These are phyloP conservation scores for Teunomyces lycoperdinae DNA, from an alignment of 805 yeast species.

Conservation along the genomic window DNA sequence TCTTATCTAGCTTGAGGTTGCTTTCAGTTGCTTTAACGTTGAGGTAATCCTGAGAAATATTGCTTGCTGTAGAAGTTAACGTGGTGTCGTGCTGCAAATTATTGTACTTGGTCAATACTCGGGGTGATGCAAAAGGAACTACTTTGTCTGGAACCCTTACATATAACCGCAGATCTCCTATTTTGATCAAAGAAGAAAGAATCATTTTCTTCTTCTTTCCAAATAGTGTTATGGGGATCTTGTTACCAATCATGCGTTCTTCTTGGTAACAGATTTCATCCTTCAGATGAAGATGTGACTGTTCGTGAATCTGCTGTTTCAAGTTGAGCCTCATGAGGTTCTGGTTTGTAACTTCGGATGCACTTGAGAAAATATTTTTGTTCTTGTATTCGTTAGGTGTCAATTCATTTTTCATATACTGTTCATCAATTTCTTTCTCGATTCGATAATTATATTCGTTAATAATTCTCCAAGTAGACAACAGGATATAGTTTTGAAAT, in stretches of 20 bases:
- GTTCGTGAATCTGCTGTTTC: neutral
- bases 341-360: constrained; percentile 1
- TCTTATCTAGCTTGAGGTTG: neutral
- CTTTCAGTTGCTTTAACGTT: too few relatives aligned
- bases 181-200: constrained; percentile 28
- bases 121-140: constrained; percentile 37
- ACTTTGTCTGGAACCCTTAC: constrained; percentile 33
- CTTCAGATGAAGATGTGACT: neutral
- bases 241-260: constrained; percentile 28
- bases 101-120: constrained; percentile 36
- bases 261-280: constrained; percentile 5
- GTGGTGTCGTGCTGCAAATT: constrained; percentile 12
- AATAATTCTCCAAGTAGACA: constrained; percentile 33
- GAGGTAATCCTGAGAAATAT: neutral
- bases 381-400: constrained; percentile 29
- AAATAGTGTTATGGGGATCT: constrained; percentile 19
- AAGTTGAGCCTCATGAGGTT: neutral
- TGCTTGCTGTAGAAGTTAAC: too few relatives aligned
- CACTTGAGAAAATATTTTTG: constrained; percentile 25
- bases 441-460: constrained; percentile 26
- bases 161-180: constrained; percentile 34
- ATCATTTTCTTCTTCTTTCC: constrained; percentile 39
- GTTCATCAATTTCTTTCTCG: constrained; percentile 36
- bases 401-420: constrained; percentile 24
- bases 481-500: constrained; percentile 20